Evolutionary conservation across 2,329 filamentous ascomycete genomes (phyloP).

Genomic region (Pyrenochaeta sp.): DNA sequence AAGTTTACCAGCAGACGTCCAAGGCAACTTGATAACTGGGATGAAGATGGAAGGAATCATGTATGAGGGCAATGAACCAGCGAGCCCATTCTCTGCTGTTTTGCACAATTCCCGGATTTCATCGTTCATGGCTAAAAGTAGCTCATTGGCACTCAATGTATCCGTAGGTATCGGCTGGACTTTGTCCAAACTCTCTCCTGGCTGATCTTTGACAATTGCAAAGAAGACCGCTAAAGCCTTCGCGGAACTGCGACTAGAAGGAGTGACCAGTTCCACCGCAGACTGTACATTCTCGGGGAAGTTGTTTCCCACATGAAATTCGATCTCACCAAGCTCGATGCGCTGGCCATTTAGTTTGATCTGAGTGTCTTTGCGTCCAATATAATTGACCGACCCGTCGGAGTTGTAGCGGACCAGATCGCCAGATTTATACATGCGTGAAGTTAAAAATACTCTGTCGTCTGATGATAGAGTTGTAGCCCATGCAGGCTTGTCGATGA

Average conservation of each 20-base stretch:
- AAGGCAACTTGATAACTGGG: slow-evolving; percentile 42
- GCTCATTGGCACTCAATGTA: slow-evolving; percentile 32
- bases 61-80: slow-evolving; percentile 39
- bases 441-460: slow-evolving; percentile 20
- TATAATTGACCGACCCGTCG: slow-evolving; percentile 37
- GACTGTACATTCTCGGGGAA: slow-evolving; percentile 42
- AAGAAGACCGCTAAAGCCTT: slow-evolving; percentile 47
- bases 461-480: slow-evolving; percentile 9
- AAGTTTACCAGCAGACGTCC: slow-evolving; percentile 43
- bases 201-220: slow-evolving; percentile 22
- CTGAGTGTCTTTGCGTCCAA: slow-evolving; percentile 40
- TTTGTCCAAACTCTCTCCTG: slow-evolving; percentile 3
- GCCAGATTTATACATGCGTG: slow-evolving; percentile 32
- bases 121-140: slow-evolving; percentile 40
- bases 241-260: slow-evolving; percentile 34
- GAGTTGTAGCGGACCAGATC: slow-evolving; percentile 31
- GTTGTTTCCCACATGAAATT: slow-evolving; percentile 43
- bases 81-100: slow-evolving; percentile 39
- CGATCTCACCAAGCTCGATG: slow-evolving; percentile 41
- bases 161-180: slow-evolving; percentile 28
- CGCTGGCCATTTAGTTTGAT: slow-evolving; percentile 43
- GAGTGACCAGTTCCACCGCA: slow-evolving; percentile 44
- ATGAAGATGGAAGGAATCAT: slow-evolving; percentile 48
- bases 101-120: slow-evolving; percentile 38
- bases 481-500: slow-evolving; percentile 41